phyloP scores from a whole-genome alignment of 1,284 basidiomycete species.

The Irpex lacteus region DNA sequence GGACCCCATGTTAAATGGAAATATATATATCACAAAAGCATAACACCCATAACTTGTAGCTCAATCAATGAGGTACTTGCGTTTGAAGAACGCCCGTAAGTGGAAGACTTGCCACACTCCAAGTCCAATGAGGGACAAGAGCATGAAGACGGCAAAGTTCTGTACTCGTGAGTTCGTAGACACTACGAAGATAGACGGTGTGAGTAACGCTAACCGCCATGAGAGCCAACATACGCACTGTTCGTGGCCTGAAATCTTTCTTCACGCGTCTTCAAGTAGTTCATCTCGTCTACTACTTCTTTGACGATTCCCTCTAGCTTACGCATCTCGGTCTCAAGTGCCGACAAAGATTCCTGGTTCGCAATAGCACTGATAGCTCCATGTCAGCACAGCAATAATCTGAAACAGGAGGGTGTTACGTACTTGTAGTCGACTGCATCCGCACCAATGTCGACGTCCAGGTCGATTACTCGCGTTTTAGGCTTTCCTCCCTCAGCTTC shows the following conservation, averaged over 20 bases:
- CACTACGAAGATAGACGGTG: constrained; percentile 43
- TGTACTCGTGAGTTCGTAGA: constrained; percentile 92
- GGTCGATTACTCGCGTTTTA: constrained; percentile 73
- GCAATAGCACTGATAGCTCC: constrained; percentile 79
- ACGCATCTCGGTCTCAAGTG: constrained; percentile 96
- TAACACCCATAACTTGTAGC: not conserved
- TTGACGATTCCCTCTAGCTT: constrained; percentile 94
- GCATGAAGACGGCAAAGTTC: constrained; percentile 89
- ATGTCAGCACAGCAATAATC: not conserved
- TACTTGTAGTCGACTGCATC: constrained; percentile 99
- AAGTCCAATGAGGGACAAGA: constrained; percentile 76
- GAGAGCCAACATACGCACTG: constrained; percentile 49
- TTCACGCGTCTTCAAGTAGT: constrained; percentile 89
- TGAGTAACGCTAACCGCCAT: not conserved
- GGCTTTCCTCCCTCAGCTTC: constrained; percentile 37
- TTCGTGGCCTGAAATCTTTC: constrained; percentile 91
- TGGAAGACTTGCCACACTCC: constrained; percentile 96
- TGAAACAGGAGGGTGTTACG: constrained; percentile 25
- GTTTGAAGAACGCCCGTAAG: constrained; percentile 91
- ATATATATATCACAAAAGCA: constrained; percentile 6
- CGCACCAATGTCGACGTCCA: constrained; percentile 97
- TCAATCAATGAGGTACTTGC: constrained; percentile 95
- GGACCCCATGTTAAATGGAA: not conserved
- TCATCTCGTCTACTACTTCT: constrained; percentile 93
- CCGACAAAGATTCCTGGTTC: constrained; percentile 95